phyloP scores from a whole-genome alignment of 2,329 filamentous ascomycete species.

The Epichloe glyceriae region DNA sequence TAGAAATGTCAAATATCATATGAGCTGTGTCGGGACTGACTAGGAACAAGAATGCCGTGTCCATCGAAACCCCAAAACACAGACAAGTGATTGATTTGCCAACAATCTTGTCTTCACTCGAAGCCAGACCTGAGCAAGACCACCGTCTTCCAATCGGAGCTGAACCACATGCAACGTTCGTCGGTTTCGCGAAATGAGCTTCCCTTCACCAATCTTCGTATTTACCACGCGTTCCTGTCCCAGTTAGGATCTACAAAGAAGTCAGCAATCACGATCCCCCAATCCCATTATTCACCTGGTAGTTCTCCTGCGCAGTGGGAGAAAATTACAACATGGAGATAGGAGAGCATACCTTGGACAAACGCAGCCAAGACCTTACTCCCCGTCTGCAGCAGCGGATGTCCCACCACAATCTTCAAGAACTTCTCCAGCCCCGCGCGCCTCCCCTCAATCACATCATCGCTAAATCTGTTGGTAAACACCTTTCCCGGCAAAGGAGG shows the following conservation, averaged over 20 bases:
- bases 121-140: background rate
- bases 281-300: too few relatives aligned
- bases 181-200: background rate
- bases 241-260: slow-evolving; percentile 60
- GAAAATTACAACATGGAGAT: background rate
- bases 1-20: background rate
- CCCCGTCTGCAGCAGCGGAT: slow-evolving; percentile 91
- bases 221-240: slow-evolving; percentile 82
- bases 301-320: too few relatives aligned
- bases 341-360: slow-evolving; percentile 60
- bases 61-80: background rate
- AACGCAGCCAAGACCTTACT: slow-evolving; percentile 94
- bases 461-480: slow-evolving; percentile 94
- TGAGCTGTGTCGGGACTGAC: background rate
- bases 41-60: background rate
- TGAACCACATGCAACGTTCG: background rate
- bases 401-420: slow-evolving; percentile 91
- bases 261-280: background rate
- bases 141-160: background rate
- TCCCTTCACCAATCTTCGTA: background rate
- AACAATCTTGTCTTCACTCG: background rate
- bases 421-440: slow-evolving; percentile 89
- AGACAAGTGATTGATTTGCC: background rate
- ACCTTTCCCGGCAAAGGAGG: slow-evolving; percentile 93
- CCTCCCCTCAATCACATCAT: slow-evolving; percentile 94